Conservation (phyloP, 352 stramenopile species). For the Thraustotheca clavata region DNA sequence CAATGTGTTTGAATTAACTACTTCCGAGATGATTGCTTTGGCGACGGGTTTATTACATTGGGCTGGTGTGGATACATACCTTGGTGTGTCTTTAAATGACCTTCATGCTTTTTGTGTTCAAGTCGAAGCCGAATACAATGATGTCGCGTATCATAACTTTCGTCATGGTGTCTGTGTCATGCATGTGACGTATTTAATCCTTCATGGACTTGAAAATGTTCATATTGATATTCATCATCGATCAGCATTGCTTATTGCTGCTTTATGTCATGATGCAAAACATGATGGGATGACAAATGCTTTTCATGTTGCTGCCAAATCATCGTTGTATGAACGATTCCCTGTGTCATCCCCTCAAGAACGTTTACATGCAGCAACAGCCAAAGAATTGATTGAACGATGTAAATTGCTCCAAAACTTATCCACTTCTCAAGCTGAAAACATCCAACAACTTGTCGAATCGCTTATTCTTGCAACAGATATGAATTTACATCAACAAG, state of each 20-base stretch:
- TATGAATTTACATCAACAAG: conserved; percentile 6
- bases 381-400: background rate
- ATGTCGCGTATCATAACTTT: conserved; percentile 89
- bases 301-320: conserved; percentile 42
- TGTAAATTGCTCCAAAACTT: background rate
- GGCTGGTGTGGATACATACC: conserved; percentile 44
- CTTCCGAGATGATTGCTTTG: conserved; percentile 34
- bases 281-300: conserved; percentile 85
- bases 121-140: conserved; percentile 74
- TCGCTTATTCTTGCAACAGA: conserved; percentile 15
- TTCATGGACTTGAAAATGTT: conserved; percentile 70
- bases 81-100: conserved; percentile 42
- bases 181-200: conserved; percentile 74
- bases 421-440: background rate
- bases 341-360: background rate
- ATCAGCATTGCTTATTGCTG: conserved; percentile 70
- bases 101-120: conserved; percentile 70
- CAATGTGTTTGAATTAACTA: conserved; percentile 58
- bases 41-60: conserved; percentile 69
- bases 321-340: background rate
- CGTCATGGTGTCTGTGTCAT: conserved; percentile 83
- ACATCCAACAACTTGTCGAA: background rate
- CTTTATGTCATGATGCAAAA: conserved; percentile 86
- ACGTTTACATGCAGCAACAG: conserved; percentile 4
- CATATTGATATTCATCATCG: conserved; percentile 40